Base-by-base conservation (phyloP, 1,139 yeast species). In the Citeromyces hawaiiensis region DNA sequence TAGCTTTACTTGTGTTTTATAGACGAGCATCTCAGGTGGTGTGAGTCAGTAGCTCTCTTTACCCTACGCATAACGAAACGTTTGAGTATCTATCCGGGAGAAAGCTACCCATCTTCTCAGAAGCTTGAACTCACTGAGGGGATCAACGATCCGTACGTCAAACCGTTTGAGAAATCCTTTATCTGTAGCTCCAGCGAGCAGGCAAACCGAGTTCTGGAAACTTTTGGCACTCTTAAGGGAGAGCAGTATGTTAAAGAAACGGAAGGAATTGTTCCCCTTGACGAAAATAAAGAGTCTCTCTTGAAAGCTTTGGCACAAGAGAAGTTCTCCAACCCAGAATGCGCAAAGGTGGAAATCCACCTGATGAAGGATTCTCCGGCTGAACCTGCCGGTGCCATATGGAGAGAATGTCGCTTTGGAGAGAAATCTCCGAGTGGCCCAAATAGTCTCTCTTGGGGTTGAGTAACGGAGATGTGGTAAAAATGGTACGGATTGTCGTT, bases 121-220 rank as follows among this genome's bases (percentile, higher is more conserved):
- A 91, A 87, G 54, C 66, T 91, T 39, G 98, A 91, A 55, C 65
- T 72, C 3, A 62, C 77, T 8, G 78, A 75, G 4, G 94, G 94
- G 0, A 73, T 93, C 23, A 76, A 68, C 39, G 48, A 85, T 30
- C 98, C 98, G 1, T 91, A 75, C 56, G 82, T 83, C 30, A 85
- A 87, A 51, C 77, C 80, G 3, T 82, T 86, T 54, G 78, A 71
- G 40, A 66, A 72, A 41, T 60, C 72, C 7, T 80, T 69, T 51
- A 54, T 68, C 23, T 72, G 74, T 50, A 60, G 66, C 13, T 67
- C 63, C n/a, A 76, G 71, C 4, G 75, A 68, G 13, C 49, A 56
- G 36, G 41, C 44, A 3, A 42, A 41, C 23, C 48, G 44, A 36
- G 52, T 56, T 32, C 51, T 46, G 36, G 53, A 54, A 31, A 25